Percentiles rank a stretch among this genome's conserved stretches.
These are phyloP conservation scores for Ampelocalamus luodianensis DNA, from an alignment of 176 grass and related monocot genomes.

Conservation along the genomic window DNA sequence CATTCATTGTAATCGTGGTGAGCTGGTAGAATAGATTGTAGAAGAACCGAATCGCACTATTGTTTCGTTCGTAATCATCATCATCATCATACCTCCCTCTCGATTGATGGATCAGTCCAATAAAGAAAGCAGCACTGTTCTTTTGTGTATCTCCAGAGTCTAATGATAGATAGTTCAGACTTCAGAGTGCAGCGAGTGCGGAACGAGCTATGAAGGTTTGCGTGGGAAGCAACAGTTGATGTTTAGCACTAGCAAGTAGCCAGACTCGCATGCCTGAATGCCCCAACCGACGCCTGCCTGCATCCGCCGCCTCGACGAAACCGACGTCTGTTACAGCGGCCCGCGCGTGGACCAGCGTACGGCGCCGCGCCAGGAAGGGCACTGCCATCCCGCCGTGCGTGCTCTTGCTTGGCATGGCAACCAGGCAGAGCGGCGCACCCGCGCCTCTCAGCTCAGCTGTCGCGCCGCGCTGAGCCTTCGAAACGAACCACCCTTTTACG, in stretches of 20 bases:
- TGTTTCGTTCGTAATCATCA: conserved; percentile 48
- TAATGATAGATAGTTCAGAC: neutral
- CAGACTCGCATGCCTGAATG: neutral
- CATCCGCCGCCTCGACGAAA: neutral
- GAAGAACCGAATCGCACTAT: conserved; percentile 14
- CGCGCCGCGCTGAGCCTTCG: too few relatives aligned
- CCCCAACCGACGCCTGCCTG: neutral
- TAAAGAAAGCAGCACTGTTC: conserved; percentile 41
- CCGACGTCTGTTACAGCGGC: neutral
- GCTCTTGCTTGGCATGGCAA: neutral
- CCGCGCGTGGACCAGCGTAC: too few relatives aligned
- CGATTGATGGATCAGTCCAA: conserved; percentile 44
- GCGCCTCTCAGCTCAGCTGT: too few relatives aligned
- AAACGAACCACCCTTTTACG: too few relatives aligned
- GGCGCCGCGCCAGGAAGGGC: neutral
- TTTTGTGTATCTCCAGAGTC: neutral
- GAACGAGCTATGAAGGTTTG: neutral
- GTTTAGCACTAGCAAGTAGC: neutral
- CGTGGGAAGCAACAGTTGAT: conserved; percentile 8
- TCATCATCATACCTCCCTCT: conserved; percentile 8
- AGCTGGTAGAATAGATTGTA: conserved; percentile 38
- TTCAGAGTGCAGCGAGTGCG: neutral
- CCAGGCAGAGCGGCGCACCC: too few relatives aligned
- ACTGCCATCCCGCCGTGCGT: neutral
- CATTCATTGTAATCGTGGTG: conserved; percentile 44